Evolutionary conservation across 345 rosid species (phyloP).

Genomic region (Geranium brycei): DNA sequence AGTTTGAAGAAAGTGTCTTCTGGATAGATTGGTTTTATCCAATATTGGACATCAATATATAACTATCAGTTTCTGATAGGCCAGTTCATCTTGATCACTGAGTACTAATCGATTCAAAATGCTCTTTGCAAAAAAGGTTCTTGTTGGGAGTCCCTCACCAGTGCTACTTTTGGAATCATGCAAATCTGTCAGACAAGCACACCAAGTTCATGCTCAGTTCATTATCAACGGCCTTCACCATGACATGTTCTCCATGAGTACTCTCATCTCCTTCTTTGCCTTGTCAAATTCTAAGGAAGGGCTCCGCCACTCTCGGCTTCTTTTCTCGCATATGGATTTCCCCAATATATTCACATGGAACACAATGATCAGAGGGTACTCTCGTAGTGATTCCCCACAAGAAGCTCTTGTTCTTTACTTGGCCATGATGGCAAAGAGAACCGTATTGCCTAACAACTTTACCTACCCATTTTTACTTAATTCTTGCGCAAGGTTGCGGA

Average conservation of each 20-base stretch:
- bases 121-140: background rate
- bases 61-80: no score
- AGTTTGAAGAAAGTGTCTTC: no score
- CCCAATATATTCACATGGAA: slow-evolving; percentile 27
- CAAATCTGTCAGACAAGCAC: slow-evolving; percentile 21
- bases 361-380: slow-evolving; percentile 27
- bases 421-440: slow-evolving; percentile 18
- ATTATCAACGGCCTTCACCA: slow-evolving; percentile 14
- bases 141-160: slow-evolving; percentile 4
- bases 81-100: no score
- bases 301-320: slow-evolving; percentile 16
- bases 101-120: no score
- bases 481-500: slow-evolving; percentile 20
- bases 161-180: slow-evolving; percentile 18
- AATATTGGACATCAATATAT: no score
- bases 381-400: slow-evolving; percentile 18
- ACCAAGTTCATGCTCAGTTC: slow-evolving; percentile 26
- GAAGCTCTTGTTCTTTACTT: slow-evolving; percentile 19
- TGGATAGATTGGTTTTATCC: no score
- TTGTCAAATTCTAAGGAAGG: slow-evolving; percentile 16
- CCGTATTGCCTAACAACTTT: slow-evolving; percentile 17
- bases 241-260: slow-evolving; percentile 17
- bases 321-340: slow-evolving; percentile 17
- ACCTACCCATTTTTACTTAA: slow-evolving; percentile 32
- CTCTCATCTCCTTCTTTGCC: slow-evolving; percentile 23